Evolutionary conservation across 257 asterid species (phyloP), one percentile per base, ranked within the genome.

Genomic region (Plantago major): DNA sequence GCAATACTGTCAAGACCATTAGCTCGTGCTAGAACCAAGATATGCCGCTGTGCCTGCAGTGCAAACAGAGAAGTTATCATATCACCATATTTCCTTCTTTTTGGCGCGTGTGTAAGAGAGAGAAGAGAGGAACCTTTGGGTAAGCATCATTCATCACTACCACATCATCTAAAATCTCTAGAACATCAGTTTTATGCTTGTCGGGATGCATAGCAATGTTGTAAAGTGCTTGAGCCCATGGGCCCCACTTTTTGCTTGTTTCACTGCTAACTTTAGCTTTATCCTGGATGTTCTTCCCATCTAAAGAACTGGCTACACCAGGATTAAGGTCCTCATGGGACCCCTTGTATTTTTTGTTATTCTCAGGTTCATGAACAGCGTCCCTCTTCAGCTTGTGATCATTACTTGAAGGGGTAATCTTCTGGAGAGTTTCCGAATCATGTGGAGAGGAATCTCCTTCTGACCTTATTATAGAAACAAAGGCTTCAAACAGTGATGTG

Each of bases 111-210:
- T 26, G 47, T 40, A 73, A 43, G 53, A 22, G 64, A 40, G 75
- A 14, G 68, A 55, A 30, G 62, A 38, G 65, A 66, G 62, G 71
- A 57, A 92, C 99, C 99, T 92, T 92, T 30, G 96, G 97, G 76
- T 80, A 89, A 73, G 88, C 82, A 78, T 92, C 99, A 73, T 87
- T 77, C 66, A 92, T 71, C 65, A 92, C 99, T 42, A 92, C 74
- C 57, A 79, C 77, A 63, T 86, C 86, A 49, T 89, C 89, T 13
- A 74, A 78, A 14, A 66, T 57, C 75, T 92, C 95, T 69, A 82
- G 65, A 26, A 80, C 72, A 52, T 70, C 77, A 16, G 78, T 71
- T 65, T 45, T 51, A 64, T 89, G 85, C 71, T 74, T 68, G 63
- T 82, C 81, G 5, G 99, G 97, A 68, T 78, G 79, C 95, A 81